A percentile compares a stretch with the other conserved stretches of the same genome.
Conservation (phyloP, 73 alveolate species). For the Stentor roeselii region DNA sequence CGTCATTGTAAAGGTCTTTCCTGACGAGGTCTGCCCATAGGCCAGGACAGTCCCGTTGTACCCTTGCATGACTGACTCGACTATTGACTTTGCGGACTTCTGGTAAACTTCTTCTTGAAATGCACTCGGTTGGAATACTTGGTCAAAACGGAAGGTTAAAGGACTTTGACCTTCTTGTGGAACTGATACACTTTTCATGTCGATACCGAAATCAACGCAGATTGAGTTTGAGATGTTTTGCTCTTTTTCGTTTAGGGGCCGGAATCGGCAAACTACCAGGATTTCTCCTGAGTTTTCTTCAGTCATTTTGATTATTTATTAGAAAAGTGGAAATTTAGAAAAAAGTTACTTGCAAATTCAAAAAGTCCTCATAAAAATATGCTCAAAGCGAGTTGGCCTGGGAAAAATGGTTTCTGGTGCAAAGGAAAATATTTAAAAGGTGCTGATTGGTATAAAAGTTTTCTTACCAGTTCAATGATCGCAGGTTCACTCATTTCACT, state of each 20-base stretch:
- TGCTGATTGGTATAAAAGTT: not conserved
- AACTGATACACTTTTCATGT: not conserved
- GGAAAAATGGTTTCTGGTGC: constrained; percentile 13
- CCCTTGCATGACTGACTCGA: constrained; percentile 87
- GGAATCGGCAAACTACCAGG: not conserved
- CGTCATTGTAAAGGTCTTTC: constrained; percentile 96
- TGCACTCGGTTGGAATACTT: constrained; percentile 69
- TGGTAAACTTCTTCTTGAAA: constrained; percentile 84
- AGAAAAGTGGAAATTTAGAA: too few relatives aligned
- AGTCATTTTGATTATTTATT: too few relatives aligned
- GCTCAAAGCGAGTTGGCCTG: constrained; percentile 19
- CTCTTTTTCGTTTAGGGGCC: not conserved
- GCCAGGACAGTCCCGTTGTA: constrained; percentile 94
- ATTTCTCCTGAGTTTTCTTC: not conserved
- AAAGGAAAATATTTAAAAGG: constrained; percentile 4
- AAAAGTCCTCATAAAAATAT: too few relatives aligned
- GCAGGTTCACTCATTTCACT: not conserved
- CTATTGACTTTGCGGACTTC: constrained; percentile 78
- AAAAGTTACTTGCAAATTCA: too few relatives aligned
- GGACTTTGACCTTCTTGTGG: not conserved
- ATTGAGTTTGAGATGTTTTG: not conserved
- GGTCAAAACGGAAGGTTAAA: constrained; percentile 66
- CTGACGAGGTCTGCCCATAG: constrained; percentile 96
- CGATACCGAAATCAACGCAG: not conserved
- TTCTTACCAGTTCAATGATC: not conserved